Percentiles rank a stretch among this genome's conserved stretches.
phyloP scores from a whole-genome alignment of 768 basidiomycete genomes.

The Candolleomyces eurysporus region DNA sequence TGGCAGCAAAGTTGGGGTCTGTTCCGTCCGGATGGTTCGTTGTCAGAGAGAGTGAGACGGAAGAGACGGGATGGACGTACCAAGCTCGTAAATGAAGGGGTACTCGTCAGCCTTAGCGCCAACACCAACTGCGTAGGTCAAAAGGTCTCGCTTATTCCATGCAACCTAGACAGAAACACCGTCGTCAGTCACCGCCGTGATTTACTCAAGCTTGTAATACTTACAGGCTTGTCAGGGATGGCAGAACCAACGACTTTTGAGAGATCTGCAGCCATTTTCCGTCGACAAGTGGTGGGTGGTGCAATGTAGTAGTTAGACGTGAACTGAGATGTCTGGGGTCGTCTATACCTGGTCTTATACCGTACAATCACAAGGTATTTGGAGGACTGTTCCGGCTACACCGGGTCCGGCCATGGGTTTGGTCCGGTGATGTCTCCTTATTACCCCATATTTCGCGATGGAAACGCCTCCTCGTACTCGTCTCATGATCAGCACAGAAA shows the following conservation, averaged over 20 bases:
- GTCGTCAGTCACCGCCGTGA: not conserved
- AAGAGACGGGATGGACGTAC: constrained; percentile 42
- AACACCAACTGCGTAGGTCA: constrained; percentile 77
- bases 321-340: not conserved
- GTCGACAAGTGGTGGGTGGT: not conserved
- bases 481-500: no score
- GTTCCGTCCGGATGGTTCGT: no score
- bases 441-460: no score
- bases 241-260: constrained; percentile 63
- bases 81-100: constrained; percentile 65
- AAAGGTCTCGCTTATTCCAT: constrained; percentile 83
- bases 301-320: not conserved
- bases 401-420: constrained; percentile 1
- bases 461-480: no score
- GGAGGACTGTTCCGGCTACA: constrained; percentile 4
- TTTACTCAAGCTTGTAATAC: constrained; percentile 18
- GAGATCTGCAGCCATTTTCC: constrained; percentile 44
- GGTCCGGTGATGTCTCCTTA: no score
- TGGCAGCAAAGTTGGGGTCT: constrained; percentile 57
- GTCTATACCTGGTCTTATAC: not conserved
- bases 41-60: no score
- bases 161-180: constrained; percentile 47
- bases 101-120: constrained; percentile 78
- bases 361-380: constrained; percentile 11
- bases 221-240: constrained; percentile 51